Evolutionary conservation across 2,329 filamentous ascomycete genomes (phyloP).

Genomic region (Neodidymelliopsis sp.): DNA sequence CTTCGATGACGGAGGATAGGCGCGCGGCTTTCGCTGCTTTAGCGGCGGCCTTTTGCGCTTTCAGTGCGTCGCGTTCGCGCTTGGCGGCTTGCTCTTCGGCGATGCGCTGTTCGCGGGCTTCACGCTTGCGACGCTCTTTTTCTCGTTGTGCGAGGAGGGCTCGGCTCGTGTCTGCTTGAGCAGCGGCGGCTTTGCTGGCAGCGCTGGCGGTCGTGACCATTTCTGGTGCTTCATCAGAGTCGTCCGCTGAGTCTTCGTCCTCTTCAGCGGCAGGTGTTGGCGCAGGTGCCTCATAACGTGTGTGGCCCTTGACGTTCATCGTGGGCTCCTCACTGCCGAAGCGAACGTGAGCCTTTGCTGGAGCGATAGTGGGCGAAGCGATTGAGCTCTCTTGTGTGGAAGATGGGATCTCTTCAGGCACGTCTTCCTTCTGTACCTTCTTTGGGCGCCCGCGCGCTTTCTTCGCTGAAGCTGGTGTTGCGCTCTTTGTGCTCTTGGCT

Average conservation of each 20-base stretch:
- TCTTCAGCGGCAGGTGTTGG: conserved; percentile 9
- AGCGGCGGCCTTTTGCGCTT: conserved; percentile 41
- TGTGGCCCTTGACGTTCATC: conserved; percentile 23
- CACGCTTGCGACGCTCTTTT: conserved; percentile 40
- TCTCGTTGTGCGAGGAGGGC: conserved; percentile 40
- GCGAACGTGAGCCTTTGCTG: conserved; percentile 37
- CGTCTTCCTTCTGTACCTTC: conserved; percentile 20
- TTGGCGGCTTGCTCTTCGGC: conserved; percentile 44
- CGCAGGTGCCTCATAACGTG: conserved; percentile 17
- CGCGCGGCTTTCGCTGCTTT: conserved; percentile 39
- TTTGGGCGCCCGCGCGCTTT: conserved; percentile 26
- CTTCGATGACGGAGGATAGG: conserved; percentile 3
- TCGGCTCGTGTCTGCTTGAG: conserved; percentile 39
- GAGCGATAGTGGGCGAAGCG: conserved; percentile 19
- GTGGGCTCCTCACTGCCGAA: conserved; percentile 48
- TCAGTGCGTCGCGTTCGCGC: conserved; percentile 39
- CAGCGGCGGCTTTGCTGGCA: conserved; percentile 35
- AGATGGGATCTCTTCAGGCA: conserved; percentile 35
- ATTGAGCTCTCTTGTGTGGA: conserved; percentile 37
- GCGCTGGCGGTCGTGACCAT: conserved; percentile 44
- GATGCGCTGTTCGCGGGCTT: conserved; percentile 40
- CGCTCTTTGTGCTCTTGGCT: conserved; percentile 14
- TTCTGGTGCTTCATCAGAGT: conserved; percentile 51
- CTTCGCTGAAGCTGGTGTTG: conserved; percentile 25
- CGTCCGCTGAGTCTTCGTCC: conserved; percentile 38